These are phyloP conservation scores for Taiozyma sp. DNA, from an alignment of 1,139 yeast species.

Conservation along the genomic window DNA sequence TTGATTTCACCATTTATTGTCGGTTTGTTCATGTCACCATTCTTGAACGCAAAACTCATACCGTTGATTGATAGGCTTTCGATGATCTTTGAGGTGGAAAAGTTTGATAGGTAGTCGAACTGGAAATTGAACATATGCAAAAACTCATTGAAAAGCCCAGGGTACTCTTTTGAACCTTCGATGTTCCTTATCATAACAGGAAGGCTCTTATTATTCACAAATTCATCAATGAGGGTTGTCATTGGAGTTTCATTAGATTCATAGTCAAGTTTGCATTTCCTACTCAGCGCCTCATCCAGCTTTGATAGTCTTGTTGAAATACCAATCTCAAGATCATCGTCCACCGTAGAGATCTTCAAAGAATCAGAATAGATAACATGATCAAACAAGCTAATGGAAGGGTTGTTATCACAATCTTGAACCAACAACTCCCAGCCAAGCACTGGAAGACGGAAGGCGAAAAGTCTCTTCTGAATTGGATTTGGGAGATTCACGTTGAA, in stretches of 20 bases:
- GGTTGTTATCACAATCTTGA: slow-evolving; percentile 27
- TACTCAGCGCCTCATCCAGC: slow-evolving; percentile 12
- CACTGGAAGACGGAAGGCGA: slow-evolving; percentile 24
- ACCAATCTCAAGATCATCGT: slow-evolving; percentile 7
- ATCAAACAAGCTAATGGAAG: slow-evolving; percentile 20
- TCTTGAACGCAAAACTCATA: slow-evolving; percentile 26
- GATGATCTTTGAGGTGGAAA: slow-evolving; percentile 18
- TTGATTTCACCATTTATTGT: slow-evolving; percentile 28
- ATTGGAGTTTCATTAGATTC: slow-evolving; percentile 26
- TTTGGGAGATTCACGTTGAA: slow-evolving; percentile 17
- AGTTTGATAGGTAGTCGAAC: slow-evolving; percentile 13
- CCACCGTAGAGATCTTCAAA: slow-evolving; percentile 13
- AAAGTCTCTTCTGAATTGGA: slow-evolving; percentile 16
- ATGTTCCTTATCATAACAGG: slow-evolving; percentile 21
- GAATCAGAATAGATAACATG: slow-evolving; percentile 9
- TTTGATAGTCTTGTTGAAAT: slow-evolving; percentile 11
- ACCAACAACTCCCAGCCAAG: slow-evolving; percentile 27
- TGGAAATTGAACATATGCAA: slow-evolving; percentile 12
- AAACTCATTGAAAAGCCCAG: slow-evolving; percentile 14
- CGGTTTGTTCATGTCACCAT: slow-evolving; percentile 24
- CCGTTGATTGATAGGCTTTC: slow-evolving; percentile 29
- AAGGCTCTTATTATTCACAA: slow-evolving; percentile 25
- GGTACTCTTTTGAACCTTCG: slow-evolving; percentile 18
- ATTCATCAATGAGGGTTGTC: slow-evolving; percentile 24
- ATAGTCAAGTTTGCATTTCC: slow-evolving; percentile 22